Conservation (phyloP, 2,329 filamentous ascomycete species). For the Epichloe glyceriae region DNA sequence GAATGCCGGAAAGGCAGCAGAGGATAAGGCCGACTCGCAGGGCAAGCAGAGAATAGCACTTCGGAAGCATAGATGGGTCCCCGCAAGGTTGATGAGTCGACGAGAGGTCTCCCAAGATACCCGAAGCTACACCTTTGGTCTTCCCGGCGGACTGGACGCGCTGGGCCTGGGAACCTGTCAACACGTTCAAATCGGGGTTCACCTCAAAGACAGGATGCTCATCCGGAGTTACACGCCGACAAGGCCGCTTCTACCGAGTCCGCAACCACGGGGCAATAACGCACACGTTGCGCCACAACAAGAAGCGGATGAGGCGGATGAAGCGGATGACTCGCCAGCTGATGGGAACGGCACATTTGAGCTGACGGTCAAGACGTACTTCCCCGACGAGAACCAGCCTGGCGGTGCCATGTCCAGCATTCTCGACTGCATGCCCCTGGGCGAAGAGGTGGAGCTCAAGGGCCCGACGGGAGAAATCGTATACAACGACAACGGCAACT, state of each 20-base stretch:
- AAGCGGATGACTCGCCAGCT: not conserved
- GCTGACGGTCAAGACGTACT: conserved; percentile 38
- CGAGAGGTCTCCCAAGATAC: conserved; percentile 27
- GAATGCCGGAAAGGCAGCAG: conserved; percentile 25
- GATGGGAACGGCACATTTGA: conserved; percentile 33
- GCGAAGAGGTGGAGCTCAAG: conserved; percentile 36
- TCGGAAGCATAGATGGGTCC: conserved; percentile 32
- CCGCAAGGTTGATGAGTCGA: conserved; percentile 26
- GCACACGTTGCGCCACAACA: not conserved
- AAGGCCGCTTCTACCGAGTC: conserved; percentile 24
- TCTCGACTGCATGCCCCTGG: conserved; percentile 33
- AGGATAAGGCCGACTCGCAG: conserved; percentile 18
- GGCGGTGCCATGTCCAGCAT: conserved; percentile 42
- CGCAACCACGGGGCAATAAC: not conserved
- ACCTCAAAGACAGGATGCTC: conserved; percentile 36
- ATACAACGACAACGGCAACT: conserved; percentile 33
- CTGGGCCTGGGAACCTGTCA: conserved; percentile 37
- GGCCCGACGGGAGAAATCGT: conserved; percentile 37
- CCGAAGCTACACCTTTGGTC: conserved; percentile 29
- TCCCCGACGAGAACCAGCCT: conserved; percentile 30
- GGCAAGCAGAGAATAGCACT: conserved; percentile 19
- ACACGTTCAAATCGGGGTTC: conserved; percentile 39
- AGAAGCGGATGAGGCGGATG: not conserved
- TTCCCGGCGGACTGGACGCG: conserved; percentile 25
- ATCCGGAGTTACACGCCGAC: conserved; percentile 38